Percentiles rank a stretch among this genome's conserved stretches.
phyloP scores from a whole-genome alignment of 225 moss, liverwort and hornwort species.

The Polytrichum formosum region DNA sequence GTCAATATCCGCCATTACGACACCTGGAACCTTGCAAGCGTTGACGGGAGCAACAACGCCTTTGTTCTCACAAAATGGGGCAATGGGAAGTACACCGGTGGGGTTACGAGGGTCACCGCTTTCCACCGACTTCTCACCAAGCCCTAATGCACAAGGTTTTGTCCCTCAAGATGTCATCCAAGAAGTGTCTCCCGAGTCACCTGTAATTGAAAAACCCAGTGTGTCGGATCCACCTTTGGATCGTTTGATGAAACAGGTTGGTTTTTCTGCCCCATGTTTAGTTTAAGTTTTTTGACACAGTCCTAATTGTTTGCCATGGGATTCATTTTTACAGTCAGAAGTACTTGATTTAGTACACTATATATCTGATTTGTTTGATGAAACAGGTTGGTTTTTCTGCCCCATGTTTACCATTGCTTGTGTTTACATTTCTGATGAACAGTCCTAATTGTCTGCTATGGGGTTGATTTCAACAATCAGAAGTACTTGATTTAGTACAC shows the following conservation, averaged over 20 bases:
- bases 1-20: slow-evolving; percentile 12
- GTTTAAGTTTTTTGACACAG: no score
- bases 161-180: slow-evolving; percentile 39
- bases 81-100: slow-evolving; percentile 31
- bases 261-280: not conserved
- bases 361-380: slow-evolving; percentile 10
- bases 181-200: slow-evolving; percentile 54
- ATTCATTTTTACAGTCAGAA: no score
- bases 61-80: slow-evolving; percentile 18
- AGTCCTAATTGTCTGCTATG: no score
- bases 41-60: slow-evolving; percentile 30
- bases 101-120: slow-evolving; percentile 44
- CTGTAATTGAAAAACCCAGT: slow-evolving; percentile 37
- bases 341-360: no score
- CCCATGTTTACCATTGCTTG: no score
- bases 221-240: slow-evolving; percentile 34
- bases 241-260: slow-evolving; percentile 35
- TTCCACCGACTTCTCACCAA: slow-evolving; percentile 43
- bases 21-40: slow-evolving; percentile 37
- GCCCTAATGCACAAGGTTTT: slow-evolving; percentile 21
- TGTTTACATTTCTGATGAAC: no score
- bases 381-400: slow-evolving; percentile 21
- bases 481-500: no score
- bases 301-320: no score
- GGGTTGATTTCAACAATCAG: no score